Base-by-base conservation (phyloP, 2,329 filamentous ascomycete genomes). In the Zalaria sp. region DNA sequence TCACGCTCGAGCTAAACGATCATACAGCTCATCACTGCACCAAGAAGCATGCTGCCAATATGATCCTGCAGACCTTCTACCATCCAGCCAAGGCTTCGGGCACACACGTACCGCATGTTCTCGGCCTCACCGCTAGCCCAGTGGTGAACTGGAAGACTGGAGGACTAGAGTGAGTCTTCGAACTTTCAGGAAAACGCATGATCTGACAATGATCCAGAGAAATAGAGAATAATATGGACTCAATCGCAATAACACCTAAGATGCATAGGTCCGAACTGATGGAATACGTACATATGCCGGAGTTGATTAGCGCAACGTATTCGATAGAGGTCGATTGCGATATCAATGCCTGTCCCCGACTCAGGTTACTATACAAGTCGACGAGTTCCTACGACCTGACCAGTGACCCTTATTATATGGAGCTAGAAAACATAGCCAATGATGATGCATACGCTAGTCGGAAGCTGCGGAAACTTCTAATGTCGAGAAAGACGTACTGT, bases 121-220 rank as follows among this genome's bases (percentile, higher is more conserved):
- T 94, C 4, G 87, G 86, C 0, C 66, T 94, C 25, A 88, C 81
- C 5, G 87, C 87, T 1, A 93, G 83, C 46, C 86, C 86, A 0
- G 72, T 84, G 3, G 76, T 81, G 48, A 74, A 68, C 42, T 75
- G 72, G 1, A 71, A 70, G 10, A 56, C 69, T 1, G 60, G 64
- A 1, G 71, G 71, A 31, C 65, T 89, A 9, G 62, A 72, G 57
- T 72, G 52, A 50, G 49, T 39, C 9, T 25, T 8, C 18, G 18
- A 18, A 18, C 18, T 18, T 18, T 18, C 18, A 18, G 18, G 18
- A 18, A 18, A 18, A 18, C 18, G 18, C 18, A 18, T 18, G 18
- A 18, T 18, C 18, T 18, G 18, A 18, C 18, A 18, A 18, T 18
- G 18, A 18, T 18, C 27, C 37, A 68, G 68, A 38, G 55, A 58